Percentiles rank a stretch among this genome's conserved stretches.
Conservation (phyloP, 805 yeast species). For the Nakazawaea ishiwadae region DNA sequence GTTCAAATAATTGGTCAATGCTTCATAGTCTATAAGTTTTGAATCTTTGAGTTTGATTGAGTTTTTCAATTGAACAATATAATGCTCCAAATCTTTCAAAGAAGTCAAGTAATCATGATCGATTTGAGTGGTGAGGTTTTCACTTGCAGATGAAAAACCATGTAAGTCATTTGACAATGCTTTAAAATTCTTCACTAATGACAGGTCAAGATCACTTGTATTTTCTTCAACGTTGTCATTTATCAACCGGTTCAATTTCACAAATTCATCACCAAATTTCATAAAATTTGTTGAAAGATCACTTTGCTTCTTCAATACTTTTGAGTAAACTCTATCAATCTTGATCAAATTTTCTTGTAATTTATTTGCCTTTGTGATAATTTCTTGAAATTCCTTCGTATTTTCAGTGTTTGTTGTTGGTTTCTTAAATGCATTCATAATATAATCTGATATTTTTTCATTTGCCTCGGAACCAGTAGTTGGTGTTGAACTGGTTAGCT, state of each 20-base stretch:
- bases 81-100: conserved; percentile 83
- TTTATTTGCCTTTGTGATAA: conserved; percentile 76
- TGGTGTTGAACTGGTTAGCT: conserved; percentile 22
- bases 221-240: conserved; percentile 24
- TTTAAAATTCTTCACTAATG: conserved; percentile 23
- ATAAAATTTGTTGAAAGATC: conserved; percentile 71
- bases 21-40: conserved; percentile 88
- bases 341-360: conserved; percentile 77
- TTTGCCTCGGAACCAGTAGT: conserved; percentile 36
- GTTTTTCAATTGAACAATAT: conserved; percentile 57
- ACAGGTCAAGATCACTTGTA: conserved; percentile 15
- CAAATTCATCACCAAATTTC: conserved; percentile 65
- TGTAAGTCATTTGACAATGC: conserved; percentile 37
- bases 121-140: conserved; percentile 36
- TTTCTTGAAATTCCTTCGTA: conserved; percentile 75
- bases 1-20: conserved; percentile 68
- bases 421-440: conserved; percentile 90
- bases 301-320: conserved; percentile 66
- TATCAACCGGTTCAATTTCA: conserved; percentile 47
- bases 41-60: conserved; percentile 83
- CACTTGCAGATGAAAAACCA: conserved; percentile 23
- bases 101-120: conserved; percentile 82
- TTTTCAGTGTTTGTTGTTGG: conserved; percentile 49
- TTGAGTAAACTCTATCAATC: conserved; percentile 73
- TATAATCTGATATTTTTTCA: conserved; percentile 84